phyloP scores from a whole-genome alignment of 257 asterid species.

The Ilex aquifolium region DNA sequence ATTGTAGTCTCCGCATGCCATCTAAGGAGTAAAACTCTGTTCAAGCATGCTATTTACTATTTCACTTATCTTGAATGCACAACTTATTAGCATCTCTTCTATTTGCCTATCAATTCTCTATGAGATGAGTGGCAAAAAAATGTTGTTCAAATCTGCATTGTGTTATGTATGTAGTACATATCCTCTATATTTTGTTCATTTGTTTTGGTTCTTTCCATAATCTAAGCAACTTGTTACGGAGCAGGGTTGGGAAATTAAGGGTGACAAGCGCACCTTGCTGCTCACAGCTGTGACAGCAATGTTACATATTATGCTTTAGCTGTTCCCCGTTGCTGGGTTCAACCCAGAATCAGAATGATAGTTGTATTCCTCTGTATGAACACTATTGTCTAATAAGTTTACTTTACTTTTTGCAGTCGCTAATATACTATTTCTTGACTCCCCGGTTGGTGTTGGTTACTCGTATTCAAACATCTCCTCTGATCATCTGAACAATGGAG shows the following conservation, averaged over 20 bases:
- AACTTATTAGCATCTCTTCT: too few relatives aligned
- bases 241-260: neutral
- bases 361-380: neutral
- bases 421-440: slow-evolving; percentile 76
- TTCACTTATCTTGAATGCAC: too few relatives aligned
- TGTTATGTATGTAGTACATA: too few relatives aligned
- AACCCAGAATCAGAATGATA: too few relatives aligned
- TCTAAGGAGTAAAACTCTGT: too few relatives aligned
- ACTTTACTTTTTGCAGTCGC: slow-evolving; percentile 52
- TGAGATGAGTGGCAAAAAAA: too few relatives aligned
- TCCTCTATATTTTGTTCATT: too few relatives aligned
- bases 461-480: slow-evolving; percentile 86
- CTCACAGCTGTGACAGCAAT: neutral
- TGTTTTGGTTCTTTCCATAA: neutral
- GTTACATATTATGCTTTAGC: neutral
- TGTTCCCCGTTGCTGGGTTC: neutral
- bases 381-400: slow-evolving; percentile 10
- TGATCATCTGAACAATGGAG: slow-evolving; percentile 73
- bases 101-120: too few relatives aligned
- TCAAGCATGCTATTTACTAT: too few relatives aligned
- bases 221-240: neutral
- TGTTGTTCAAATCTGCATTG: too few relatives aligned
- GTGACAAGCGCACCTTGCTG: neutral
- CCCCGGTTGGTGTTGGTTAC: slow-evolving; percentile 96
- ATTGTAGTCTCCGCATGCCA: too few relatives aligned